Evolutionary conservation across 2,329 filamentous ascomycete species (phyloP).

Genomic region (Verticillium dahliae): DNA sequence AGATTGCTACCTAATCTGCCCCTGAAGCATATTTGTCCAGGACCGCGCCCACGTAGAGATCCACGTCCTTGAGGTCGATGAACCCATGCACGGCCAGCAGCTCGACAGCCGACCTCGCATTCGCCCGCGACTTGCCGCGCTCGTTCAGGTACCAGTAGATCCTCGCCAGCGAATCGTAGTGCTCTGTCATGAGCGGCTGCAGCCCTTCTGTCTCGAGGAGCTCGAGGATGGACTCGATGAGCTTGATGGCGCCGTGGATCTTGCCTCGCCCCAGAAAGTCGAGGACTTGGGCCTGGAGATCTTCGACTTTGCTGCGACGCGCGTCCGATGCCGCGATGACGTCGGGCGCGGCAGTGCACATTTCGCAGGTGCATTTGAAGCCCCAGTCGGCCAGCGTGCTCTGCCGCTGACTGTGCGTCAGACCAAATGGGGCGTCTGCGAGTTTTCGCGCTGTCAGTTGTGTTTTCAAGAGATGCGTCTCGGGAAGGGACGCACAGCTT

Average conservation of each 20-base stretch:
- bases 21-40: background rate
- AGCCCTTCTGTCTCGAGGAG: conserved; percentile 19
- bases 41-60: background rate
- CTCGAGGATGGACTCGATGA: conserved; percentile 16
- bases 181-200: conserved; percentile 16
- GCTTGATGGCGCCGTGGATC: conserved; percentile 15
- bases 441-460: background rate
- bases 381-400: conserved; percentile 18
- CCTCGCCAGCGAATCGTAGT: conserved; percentile 19
- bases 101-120: background rate
- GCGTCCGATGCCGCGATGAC: conserved; percentile 22
- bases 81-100: conserved; percentile 1
- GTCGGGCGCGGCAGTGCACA: conserved; percentile 17
- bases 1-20: background rate
- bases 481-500: conserved; percentile 21
- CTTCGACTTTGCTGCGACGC: conserved; percentile 17
- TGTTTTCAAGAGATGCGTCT: no score
- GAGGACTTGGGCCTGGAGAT: conserved; percentile 14
- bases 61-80: background rate
- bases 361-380: conserved; percentile 20
- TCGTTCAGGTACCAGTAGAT: background rate
- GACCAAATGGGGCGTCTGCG: conserved; percentile 19
- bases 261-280: conserved; percentile 16
- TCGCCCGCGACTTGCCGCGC: background rate
- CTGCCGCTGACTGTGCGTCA: conserved; percentile 16